phyloP scores from a whole-genome alignment of 2,329 filamentous ascomycete genomes.

The Chalara sp. region DNA sequence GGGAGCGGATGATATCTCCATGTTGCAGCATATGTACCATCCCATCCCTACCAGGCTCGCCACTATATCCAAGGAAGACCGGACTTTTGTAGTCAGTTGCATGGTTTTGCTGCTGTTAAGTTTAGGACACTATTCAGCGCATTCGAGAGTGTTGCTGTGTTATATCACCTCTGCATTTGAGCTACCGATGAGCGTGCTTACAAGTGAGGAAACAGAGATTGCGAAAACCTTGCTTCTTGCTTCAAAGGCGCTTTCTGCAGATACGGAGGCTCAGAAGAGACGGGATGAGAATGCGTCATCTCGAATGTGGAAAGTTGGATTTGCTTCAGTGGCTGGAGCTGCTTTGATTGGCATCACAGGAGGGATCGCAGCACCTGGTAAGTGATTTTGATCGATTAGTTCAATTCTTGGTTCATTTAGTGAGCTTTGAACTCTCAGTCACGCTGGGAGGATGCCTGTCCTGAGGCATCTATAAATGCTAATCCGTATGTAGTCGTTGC shows the following conservation, averaged over 20 bases:
- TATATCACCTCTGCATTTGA: conserved; percentile 62
- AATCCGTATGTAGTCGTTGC: conserved; percentile 52
- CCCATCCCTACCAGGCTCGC: conserved; percentile 47
- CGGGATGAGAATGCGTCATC: conserved; percentile 57
- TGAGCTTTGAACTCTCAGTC: too few relatives aligned
- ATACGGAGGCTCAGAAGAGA: conserved; percentile 27
- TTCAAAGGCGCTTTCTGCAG: conserved; percentile 61
- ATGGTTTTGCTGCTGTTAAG: conserved; percentile 65
- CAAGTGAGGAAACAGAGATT: conserved; percentile 67
- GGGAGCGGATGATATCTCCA: conserved; percentile 33
- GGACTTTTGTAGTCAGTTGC: conserved; percentile 60
- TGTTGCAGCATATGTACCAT: conserved; percentile 45
- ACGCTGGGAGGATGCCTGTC: too few relatives aligned
- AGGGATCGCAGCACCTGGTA: conserved; percentile 70
- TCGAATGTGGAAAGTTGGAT: conserved; percentile 80
- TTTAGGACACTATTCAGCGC: conserved; percentile 66
- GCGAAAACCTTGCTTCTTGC: conserved; percentile 68
- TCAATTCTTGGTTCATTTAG: too few relatives aligned
- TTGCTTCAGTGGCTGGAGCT: conserved; percentile 81
- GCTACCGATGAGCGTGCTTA: conserved; percentile 54
- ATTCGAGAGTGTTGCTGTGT: conserved; percentile 63
- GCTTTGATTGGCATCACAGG: conserved; percentile 88
- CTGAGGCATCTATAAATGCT: too few relatives aligned
- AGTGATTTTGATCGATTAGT: too few relatives aligned
- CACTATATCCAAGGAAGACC: conserved; percentile 50